Evolutionary conservation across 495 filamentous ascomycete genomes (phyloP).

Genomic region (Hypomontagnella monticulosa): DNA sequence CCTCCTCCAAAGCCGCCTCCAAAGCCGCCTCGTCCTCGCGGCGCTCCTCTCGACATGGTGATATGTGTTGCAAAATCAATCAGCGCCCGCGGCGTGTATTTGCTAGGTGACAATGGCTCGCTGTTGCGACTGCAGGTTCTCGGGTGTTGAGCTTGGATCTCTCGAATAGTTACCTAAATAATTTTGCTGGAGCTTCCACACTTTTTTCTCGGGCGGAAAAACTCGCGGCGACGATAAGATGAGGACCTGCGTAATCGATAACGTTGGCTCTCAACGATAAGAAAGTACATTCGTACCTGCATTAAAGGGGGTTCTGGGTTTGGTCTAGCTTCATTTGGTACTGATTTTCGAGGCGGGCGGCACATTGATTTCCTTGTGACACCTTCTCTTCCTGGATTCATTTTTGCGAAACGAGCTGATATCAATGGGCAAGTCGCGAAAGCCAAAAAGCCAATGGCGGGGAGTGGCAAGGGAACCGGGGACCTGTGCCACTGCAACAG

Average conservation of each 20-base stretch:
- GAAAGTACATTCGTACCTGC: background rate
- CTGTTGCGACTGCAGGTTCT: background rate
- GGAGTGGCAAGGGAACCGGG: background rate
- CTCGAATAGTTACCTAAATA: background rate
- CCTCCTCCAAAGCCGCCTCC: conserved; percentile 42
- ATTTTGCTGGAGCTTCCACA: conserved; percentile 18
- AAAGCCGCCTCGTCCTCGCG: conserved; percentile 48
- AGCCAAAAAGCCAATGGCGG: background rate
- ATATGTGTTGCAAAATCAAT: conserved; percentile 25
- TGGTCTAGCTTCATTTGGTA: no score
- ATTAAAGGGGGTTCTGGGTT: background rate
- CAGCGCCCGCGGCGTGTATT: conserved; percentile 5
- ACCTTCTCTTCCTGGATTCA: no score
- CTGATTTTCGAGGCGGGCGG: no score
- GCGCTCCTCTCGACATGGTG: conserved; percentile 49
- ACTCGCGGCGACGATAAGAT: conserved; percentile 11
- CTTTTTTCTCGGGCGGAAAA: conserved; percentile 32
- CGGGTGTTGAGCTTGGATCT: background rate
- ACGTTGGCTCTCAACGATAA: background rate
- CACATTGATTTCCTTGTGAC: no score
- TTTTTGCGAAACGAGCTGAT: no score
- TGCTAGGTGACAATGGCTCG: background rate
- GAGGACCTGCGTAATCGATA: conserved; percentile 8
- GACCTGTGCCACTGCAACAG: background rate
- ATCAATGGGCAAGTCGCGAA: background rate